phyloP scores from a whole-genome alignment of 2,329 filamentous ascomycete species.

The Verticillium nubilum region DNA sequence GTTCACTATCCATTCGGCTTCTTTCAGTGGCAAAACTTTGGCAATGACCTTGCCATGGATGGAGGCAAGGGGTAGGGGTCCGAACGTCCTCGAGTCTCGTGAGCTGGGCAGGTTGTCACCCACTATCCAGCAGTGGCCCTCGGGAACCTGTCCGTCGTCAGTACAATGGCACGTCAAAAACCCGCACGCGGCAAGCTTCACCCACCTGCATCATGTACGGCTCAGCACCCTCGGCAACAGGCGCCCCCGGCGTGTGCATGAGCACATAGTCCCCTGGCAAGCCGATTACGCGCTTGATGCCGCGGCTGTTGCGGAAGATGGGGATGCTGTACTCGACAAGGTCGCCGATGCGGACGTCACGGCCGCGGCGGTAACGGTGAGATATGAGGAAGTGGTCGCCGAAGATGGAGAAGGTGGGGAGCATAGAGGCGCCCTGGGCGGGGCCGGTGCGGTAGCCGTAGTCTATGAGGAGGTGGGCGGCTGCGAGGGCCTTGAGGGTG shows the following conservation, averaged over 20 bases:
- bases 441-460: conserved; percentile 57
- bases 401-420: conserved; percentile 68
- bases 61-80: conserved; percentile 78
- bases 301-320: conserved; percentile 50
- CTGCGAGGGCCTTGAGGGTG: conserved; percentile 39
- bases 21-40: conserved; percentile 47
- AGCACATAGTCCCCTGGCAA: conserved; percentile 73
- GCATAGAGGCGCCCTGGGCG: conserved; percentile 76
- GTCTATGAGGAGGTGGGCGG: conserved; percentile 46
- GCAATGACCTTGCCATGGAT: conserved; percentile 78
- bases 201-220: conserved; percentile 61
- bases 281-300: conserved; percentile 74
- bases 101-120: conserved; percentile 86
- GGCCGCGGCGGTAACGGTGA: conserved; percentile 63
- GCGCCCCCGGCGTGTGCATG: conserved; percentile 52
- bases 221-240: conserved; percentile 23
- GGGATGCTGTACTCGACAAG: conserved; percentile 76
- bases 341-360: conserved; percentile 68
- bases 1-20: conserved; percentile 42
- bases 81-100: conserved; percentile 80
- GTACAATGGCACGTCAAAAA: background rate
- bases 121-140: conserved; percentile 85
- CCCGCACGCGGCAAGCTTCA: background rate
- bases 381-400: conserved; percentile 67
- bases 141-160: conserved; percentile 59